Evolutionary conservation across 192 early-diverging fungal genomes (phyloP).

Genomic region (Backusella australiensis): DNA sequence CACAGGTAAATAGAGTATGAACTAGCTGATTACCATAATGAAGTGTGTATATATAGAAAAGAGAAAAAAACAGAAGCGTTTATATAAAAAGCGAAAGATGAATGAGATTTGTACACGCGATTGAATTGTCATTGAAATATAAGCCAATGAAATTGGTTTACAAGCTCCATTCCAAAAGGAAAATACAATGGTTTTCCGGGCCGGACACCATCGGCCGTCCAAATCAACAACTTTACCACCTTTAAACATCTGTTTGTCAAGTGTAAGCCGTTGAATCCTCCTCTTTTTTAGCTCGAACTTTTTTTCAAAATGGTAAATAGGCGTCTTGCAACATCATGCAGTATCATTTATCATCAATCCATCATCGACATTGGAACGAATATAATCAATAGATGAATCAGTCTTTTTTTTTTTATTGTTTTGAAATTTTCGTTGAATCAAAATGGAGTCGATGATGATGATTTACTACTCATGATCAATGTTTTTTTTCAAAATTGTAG

Average conservation of each 20-base stretch:
- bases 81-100: not conserved
- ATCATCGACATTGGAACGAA: not conserved
- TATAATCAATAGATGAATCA: not conserved
- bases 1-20: not conserved
- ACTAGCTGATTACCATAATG: not conserved
- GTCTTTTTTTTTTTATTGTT: not conserved
- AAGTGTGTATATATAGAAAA: not conserved
- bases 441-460: not conserved
- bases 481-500: not conserved
- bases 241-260: not conserved
- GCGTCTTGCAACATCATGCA: not conserved
- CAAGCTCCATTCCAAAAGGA: not conserved
- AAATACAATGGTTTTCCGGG: not conserved
- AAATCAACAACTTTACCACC: not conserved
- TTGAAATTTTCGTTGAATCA: not conserved
- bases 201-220: not conserved
- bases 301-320: not conserved
- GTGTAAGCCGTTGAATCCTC: not conserved
- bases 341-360: not conserved
- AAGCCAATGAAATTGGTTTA: not conserved
- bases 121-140: not conserved
- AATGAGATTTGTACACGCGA: conserved; percentile 3
- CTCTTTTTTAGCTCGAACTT: conserved; percentile 8
- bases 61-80: not conserved
- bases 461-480: not conserved